phyloP scores from a whole-genome alignment of 345 rosid species.

The Carallia brachiata region DNA sequence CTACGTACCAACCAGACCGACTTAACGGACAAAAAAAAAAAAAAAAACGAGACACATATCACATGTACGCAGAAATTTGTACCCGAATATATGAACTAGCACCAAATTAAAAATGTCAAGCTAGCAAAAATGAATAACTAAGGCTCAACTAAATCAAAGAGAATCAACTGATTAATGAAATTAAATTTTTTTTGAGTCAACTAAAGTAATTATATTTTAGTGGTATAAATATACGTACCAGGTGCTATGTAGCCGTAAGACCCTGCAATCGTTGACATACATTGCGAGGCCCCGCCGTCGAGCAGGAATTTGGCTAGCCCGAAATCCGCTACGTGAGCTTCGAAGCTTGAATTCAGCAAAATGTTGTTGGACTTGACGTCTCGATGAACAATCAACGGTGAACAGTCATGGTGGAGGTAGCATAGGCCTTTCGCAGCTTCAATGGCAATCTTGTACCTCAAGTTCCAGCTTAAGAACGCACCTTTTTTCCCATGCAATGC shows the following conservation, averaged over 20 bases:
- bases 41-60: too few relatives aligned
- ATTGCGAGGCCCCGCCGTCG: slow-evolving; percentile 77
- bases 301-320: slow-evolving; percentile 86
- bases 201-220: too few relatives aligned
- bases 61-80: too few relatives aligned
- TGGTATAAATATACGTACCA: slow-evolving; percentile 39
- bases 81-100: neutral
- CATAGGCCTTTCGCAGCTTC: slow-evolving; percentile 94
- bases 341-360: slow-evolving; percentile 71
- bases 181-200: too few relatives aligned
- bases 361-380: slow-evolving; percentile 96
- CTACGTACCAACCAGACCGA: too few relatives aligned
- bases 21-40: too few relatives aligned
- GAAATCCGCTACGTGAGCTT: slow-evolving; percentile 97
- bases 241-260: slow-evolving; percentile 98
- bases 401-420: slow-evolving; percentile 93
- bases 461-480: slow-evolving; percentile 60
- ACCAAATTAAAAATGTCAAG: neutral
- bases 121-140: neutral
- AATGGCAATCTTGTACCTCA: slow-evolving; percentile 73
- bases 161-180: neutral
- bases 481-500: slow-evolving; percentile 83
- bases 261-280: slow-evolving; percentile 96
- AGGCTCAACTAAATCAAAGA: neutral
- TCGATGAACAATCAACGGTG: slow-evolving; percentile 80